phyloP scores from a whole-genome alignment of 176 grass and related monocot genomes.

The Cymbopogon citratus region DNA sequence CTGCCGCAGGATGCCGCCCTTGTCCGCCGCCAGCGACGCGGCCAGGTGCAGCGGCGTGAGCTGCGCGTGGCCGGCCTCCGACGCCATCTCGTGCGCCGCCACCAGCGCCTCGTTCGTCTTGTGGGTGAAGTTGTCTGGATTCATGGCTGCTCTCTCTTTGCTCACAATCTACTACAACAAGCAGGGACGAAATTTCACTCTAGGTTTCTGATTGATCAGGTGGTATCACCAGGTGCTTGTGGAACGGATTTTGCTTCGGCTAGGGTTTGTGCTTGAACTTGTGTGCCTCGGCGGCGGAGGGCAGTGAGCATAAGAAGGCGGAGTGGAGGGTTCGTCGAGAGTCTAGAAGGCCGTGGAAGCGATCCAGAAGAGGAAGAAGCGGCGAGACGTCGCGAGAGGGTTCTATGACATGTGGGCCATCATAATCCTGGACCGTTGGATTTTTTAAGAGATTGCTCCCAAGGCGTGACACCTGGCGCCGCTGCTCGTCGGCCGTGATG shows the following conservation, averaged over 20 bases:
- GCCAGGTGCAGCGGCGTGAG: constrained; percentile 68
- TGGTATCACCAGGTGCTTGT: not conserved
- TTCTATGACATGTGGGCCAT: constrained; percentile 27
- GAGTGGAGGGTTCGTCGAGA: constrained; percentile 22
- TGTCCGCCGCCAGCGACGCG: constrained; percentile 37
- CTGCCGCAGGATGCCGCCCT: constrained; percentile 47
- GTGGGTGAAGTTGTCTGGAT: constrained; percentile 96
- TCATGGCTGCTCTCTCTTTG: constrained; percentile 40
- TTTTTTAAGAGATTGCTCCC: not conserved
- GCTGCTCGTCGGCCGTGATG: not conserved
- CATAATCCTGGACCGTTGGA: not conserved
- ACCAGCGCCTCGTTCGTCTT: constrained; percentile 92
- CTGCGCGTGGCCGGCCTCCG: constrained; percentile 61
- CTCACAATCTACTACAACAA: not conserved
- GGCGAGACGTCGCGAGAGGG: constrained; percentile 31
- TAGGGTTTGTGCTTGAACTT: not conserved
- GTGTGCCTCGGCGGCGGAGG: not conserved
- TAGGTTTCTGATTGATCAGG: not conserved
- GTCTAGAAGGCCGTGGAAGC: constrained; percentile 40
- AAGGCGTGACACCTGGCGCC: not conserved
- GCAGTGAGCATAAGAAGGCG: constrained; percentile 1
- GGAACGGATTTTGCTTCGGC: not conserved
- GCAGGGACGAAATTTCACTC: not conserved
- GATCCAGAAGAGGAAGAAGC: not conserved
- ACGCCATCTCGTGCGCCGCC: constrained; percentile 67